A percentile compares a stretch with the other conserved stretches of the same genome.
phyloP scores from a whole-genome alignment of 495 filamentous ascomycete genomes.

The Amniculicola lignicola region DNA sequence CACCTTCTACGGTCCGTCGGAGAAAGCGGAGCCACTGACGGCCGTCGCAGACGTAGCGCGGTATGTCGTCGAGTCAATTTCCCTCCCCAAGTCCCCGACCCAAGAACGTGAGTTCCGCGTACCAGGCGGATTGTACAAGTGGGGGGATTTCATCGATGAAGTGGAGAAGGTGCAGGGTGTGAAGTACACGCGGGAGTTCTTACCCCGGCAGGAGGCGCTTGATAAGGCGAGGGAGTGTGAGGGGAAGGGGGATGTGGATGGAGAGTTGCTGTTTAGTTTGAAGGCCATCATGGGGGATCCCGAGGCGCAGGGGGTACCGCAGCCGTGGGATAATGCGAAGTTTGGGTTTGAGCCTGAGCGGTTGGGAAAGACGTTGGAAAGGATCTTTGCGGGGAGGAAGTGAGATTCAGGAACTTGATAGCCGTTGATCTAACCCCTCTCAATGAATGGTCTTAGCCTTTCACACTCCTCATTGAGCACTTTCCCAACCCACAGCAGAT shows the following conservation, averaged over 20 bases:
- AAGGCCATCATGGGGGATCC: conserved; percentile 7
- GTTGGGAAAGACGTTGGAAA: conserved; percentile 10
- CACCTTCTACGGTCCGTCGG: conserved; percentile 6
- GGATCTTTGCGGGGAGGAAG: conserved; percentile 3
- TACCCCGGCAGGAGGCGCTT: conserved; percentile 4
- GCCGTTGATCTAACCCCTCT: neutral
- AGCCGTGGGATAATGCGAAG: conserved; percentile 20
- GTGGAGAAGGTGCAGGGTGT: conserved; percentile 15
- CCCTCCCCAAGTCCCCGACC: conserved; percentile 4
- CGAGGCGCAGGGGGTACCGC: neutral
- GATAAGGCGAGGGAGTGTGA: conserved; percentile 4
- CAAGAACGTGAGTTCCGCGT: conserved; percentile 15
- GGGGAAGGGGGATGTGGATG: conserved; percentile 17
- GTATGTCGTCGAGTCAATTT: conserved; percentile 10
- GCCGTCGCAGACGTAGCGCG: conserved; percentile 2
- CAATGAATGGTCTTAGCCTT: conserved; percentile 6
- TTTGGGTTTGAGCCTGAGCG: conserved; percentile 17
- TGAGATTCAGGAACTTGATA: neutral
- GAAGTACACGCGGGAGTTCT: conserved; percentile 8
- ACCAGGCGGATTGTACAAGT: conserved; percentile 1
- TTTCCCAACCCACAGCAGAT: conserved; percentile 12
- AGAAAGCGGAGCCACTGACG: conserved; percentile 8
- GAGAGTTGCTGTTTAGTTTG: conserved; percentile 8
- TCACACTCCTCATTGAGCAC: conserved; percentile 11
- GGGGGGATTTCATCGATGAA: conserved; percentile 6